Conservation (phyloP, 1,284 basidiomycete species). For the Ustanciosporium gigantosporum region DNA sequence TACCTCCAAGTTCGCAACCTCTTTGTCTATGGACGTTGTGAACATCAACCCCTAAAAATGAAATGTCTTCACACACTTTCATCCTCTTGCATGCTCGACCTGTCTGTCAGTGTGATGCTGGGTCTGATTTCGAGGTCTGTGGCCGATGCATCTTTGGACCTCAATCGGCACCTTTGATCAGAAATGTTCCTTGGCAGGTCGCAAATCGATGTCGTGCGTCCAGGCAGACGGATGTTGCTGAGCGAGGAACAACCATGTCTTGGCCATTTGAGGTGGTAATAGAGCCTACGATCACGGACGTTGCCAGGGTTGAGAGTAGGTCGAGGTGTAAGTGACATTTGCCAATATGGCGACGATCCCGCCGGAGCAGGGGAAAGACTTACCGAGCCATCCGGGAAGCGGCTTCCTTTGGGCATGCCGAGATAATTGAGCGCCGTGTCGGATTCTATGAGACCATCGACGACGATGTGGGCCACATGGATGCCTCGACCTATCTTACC, state of each 20-base stretch:
- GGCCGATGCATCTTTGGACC: no score
- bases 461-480: conserved; percentile 47
- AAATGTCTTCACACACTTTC: conserved; percentile 43
- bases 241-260: conserved; percentile 51
- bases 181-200: conserved; percentile 49
- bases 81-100: background rate
- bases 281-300: conserved; percentile 15
- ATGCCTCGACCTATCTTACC: conserved; percentile 32
- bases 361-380: no score
- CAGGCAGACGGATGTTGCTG: conserved; percentile 41
- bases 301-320: background rate
- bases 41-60: conserved; percentile 16
- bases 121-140: background rate
- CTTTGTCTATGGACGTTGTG: conserved; percentile 26
- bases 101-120: background rate
- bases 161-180: conserved; percentile 3
- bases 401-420: conserved; percentile 32
- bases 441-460: conserved; percentile 49
- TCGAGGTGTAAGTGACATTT: background rate
- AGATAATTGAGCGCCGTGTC: conserved; percentile 35
- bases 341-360: no score
- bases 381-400: conserved; percentile 38
- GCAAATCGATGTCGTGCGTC: conserved; percentile 50
- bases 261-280: conserved; percentile 47
- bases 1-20: background rate